Evolutionary conservation across 345 rosid species (phyloP).

Genomic region (Pugionium cornutum): DNA sequence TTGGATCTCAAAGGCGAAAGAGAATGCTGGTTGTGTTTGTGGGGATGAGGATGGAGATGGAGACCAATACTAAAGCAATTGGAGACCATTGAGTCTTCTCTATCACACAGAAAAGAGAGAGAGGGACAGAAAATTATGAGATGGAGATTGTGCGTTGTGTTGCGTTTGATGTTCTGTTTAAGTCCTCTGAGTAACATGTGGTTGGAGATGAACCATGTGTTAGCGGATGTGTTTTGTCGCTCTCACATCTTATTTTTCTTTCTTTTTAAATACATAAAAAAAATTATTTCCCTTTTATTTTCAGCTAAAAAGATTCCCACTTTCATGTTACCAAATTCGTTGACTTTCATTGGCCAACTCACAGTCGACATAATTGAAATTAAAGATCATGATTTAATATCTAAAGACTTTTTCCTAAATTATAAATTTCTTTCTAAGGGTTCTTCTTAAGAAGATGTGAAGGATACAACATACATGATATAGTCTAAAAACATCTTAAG

Average conservation of each 20-base stretch:
- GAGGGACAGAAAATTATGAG: slow-evolving; percentile 25
- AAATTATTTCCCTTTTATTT: background rate
- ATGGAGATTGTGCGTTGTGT: slow-evolving; percentile 42
- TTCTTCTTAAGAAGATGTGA: slow-evolving; percentile 5
- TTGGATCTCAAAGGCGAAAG: slow-evolving; percentile 24
- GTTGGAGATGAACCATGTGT: slow-evolving; percentile 37
- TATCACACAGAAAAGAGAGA: slow-evolving; percentile 18
- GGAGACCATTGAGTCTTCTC: slow-evolving; percentile 52
- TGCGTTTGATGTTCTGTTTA: slow-evolving; percentile 25
- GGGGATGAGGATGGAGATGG: slow-evolving; percentile 47
- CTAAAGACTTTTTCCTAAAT: background rate
- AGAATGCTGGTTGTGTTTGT: slow-evolving; percentile 25
- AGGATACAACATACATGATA: slow-evolving; percentile 7
- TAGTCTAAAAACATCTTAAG: background rate
- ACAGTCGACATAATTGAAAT: background rate
- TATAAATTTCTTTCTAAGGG: slow-evolving; percentile 10
- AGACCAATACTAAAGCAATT: slow-evolving; percentile 50
- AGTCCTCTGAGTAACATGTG: slow-evolving; percentile 32
- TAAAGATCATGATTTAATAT: slow-evolving; percentile 13
- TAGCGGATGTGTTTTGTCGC: slow-evolving; percentile 23
- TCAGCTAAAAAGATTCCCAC: slow-evolving; percentile 14
- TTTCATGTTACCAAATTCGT: slow-evolving; percentile 18
- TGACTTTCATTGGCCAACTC: slow-evolving; percentile 28
- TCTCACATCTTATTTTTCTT: slow-evolving; percentile 26
- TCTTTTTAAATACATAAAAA: slow-evolving; percentile 2